phyloP scores from a whole-genome alignment of 2,329 filamentous ascomycete genomes.

The Calonectria multiphialidica region DNA sequence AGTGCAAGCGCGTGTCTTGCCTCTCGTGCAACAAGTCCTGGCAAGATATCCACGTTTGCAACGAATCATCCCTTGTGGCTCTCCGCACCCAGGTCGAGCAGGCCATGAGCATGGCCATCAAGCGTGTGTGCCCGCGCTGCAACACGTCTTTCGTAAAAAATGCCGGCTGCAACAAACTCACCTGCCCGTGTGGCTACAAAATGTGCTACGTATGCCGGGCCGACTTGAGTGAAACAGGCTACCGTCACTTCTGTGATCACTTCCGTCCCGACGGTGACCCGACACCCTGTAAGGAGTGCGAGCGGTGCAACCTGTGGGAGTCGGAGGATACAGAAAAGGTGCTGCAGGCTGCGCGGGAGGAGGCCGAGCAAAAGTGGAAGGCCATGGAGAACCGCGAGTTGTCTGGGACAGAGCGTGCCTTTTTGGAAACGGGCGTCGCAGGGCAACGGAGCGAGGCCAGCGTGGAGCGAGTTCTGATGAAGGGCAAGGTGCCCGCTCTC shows the following conservation, averaged over 20 bases:
- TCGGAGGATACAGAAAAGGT: slow-evolving; percentile 79
- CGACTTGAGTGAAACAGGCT: slow-evolving; percentile 80
- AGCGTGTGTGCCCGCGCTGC: slow-evolving; percentile 93
- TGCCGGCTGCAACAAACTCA: slow-evolving; percentile 95
- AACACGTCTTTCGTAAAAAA: slow-evolving; percentile 93
- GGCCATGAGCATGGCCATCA: slow-evolving; percentile 93
- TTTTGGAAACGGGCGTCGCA: slow-evolving; percentile 67
- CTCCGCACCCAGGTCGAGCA: slow-evolving; percentile 92
- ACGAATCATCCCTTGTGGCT: slow-evolving; percentile 84
- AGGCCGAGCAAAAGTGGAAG: slow-evolving; percentile 79
- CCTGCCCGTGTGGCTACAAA: slow-evolving; percentile 93
- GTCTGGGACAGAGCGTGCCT: slow-evolving; percentile 66
- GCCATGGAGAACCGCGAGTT: slow-evolving; percentile 72
- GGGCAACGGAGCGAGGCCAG: slow-evolving; percentile 39
- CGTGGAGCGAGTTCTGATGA: slow-evolving; percentile 48
- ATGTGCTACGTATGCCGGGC: slow-evolving; percentile 98
- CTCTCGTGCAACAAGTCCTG: slow-evolving; percentile 85
- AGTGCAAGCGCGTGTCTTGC: slow-evolving; percentile 80
- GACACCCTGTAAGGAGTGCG: slow-evolving; percentile 81
- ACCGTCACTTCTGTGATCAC: slow-evolving; percentile 96
- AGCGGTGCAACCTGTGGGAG: slow-evolving; percentile 83
- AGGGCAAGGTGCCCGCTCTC: slow-evolving; percentile 52
- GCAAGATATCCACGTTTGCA: slow-evolving; percentile 90
- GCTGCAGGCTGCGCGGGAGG: slow-evolving; percentile 75
- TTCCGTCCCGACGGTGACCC: slow-evolving; percentile 85